A percentile compares a stretch with the other conserved stretches of the same genome.
These are phyloP conservation scores for Aschersonia sp. DNA, from an alignment of 2,329 filamentous ascomycete genomes.

Conservation along the genomic window DNA sequence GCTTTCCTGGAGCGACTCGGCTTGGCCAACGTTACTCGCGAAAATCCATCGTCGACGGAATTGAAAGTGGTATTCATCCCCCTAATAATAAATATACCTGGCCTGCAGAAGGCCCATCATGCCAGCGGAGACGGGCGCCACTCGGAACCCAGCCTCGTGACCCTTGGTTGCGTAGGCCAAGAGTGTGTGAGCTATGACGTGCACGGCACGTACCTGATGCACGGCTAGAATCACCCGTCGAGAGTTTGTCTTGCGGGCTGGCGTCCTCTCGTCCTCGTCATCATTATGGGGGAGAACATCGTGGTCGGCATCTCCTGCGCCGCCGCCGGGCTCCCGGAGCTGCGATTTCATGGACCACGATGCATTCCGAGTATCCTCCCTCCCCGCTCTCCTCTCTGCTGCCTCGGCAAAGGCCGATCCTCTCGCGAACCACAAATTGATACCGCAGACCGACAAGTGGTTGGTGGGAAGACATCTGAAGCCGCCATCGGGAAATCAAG, in stretches of 20 bases:
- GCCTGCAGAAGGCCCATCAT: neutral
- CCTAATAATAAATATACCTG: neutral
- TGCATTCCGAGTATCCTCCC: no score
- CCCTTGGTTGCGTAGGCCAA: neutral
- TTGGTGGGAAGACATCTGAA: neutral
- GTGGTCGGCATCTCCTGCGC: no score
- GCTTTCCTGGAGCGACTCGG: no score
- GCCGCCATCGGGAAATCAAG: constrained; percentile 2
- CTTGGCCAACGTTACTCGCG: no score
- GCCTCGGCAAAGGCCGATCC: no score
- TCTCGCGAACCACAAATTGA: neutral
- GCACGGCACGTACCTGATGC: neutral
- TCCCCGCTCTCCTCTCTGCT: no score
- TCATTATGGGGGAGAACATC: no score
- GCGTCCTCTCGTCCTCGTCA: no score
- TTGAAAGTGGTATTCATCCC: neutral
- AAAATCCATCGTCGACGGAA: neutral
- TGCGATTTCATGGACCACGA: no score
- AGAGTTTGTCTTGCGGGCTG: no score
- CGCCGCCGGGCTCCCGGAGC: no score
- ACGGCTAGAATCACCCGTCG: neutral
- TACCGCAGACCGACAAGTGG: neutral
- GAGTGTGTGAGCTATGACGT: neutral
- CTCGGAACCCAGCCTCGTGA: neutral
- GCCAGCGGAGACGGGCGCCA: neutral